A percentile compares a stretch with the other conserved stretches of the same genome.
Evolutionary conservation across 768 basidiomycete genomes (phyloP).

Genomic region (Lactarius evosmus): DNA sequence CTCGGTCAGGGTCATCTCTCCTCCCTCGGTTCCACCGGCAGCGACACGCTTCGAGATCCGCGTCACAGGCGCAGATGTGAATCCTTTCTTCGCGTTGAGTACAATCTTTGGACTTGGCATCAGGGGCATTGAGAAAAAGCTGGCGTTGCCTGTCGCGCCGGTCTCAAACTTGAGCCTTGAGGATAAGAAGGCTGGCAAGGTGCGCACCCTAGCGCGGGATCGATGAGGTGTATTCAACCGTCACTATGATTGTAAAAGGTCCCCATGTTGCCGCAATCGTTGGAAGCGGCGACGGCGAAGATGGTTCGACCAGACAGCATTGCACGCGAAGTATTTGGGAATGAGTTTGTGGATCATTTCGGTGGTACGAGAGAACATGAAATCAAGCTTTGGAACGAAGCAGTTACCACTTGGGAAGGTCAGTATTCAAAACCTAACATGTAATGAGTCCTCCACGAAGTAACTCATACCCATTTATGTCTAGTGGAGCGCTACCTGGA

Average conservation of each 20-base stretch:
- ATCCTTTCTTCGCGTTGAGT: slow-evolving; percentile 84
- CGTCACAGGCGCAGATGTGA: slow-evolving; percentile 96
- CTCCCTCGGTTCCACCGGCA: slow-evolving; percentile 75
- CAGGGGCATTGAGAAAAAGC: slow-evolving; percentile 79
- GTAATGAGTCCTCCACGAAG: background rate
- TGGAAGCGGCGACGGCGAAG: slow-evolving; percentile 72
- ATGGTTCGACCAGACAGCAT: slow-evolving; percentile 80
- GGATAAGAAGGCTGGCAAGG: slow-evolving; percentile 57
- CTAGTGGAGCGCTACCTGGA: slow-evolving; percentile 85
- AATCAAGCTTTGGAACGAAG: slow-evolving; percentile 79
- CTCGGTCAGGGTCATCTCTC: slow-evolving; percentile 87
- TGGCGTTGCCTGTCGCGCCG: slow-evolving; percentile 66
- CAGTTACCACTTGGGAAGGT: slow-evolving; percentile 96
- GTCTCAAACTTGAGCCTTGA: slow-evolving; percentile 56
- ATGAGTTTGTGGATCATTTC: slow-evolving; percentile 91
- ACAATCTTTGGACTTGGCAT: slow-evolving; percentile 86
- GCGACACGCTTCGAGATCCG: slow-evolving; percentile 93
- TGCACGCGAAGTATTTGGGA: slow-evolving; percentile 84
- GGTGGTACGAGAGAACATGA: slow-evolving; percentile 95
- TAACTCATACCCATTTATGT: slow-evolving; percentile 9
- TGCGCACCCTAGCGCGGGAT: slow-evolving; percentile 27
- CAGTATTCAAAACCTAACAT: slow-evolving; percentile 29
- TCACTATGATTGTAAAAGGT: slow-evolving; percentile 41
- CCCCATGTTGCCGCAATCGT: slow-evolving; percentile 70
- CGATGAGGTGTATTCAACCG: background rate